Evolutionary conservation across 176 grass and related monocot species (phyloP).

Genomic region (Carex littledalei): DNA sequence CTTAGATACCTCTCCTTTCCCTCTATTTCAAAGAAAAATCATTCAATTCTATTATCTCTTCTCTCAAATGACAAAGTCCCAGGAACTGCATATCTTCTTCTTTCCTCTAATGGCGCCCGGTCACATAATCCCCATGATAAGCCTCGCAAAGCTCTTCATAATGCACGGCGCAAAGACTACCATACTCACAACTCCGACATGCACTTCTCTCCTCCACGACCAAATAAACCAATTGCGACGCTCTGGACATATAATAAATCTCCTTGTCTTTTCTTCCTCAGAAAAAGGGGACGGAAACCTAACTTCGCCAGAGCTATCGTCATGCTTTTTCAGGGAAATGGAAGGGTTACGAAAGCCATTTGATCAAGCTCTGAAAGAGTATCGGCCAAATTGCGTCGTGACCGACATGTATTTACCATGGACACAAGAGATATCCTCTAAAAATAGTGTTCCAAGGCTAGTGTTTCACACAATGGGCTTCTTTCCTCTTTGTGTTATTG

Average conservation of each 20-base stretch:
- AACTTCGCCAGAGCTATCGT: not conserved
- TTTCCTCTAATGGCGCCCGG: constrained; percentile 33
- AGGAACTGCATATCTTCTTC: constrained; percentile 26
- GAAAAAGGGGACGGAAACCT: not conserved
- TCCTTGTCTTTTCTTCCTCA: not conserved
- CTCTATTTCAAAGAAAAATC: not conserved
- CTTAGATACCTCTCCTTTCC: not conserved
- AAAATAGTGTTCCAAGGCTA: constrained; percentile 11
- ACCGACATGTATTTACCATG: constrained; percentile 32
- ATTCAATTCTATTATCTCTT: not conserved
- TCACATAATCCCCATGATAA: constrained; percentile 29
- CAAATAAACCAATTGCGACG: not conserved
- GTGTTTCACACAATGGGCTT: constrained; percentile 32
- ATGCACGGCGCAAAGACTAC: not conserved
- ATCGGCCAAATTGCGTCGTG: constrained; percentile 22
- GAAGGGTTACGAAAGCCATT: not conserved
- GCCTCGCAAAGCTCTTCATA: constrained; percentile 22
- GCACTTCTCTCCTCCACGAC: not conserved
- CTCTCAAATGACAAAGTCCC: not conserved
- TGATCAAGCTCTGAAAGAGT: not conserved
- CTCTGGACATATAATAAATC: not conserved
- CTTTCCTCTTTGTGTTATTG: constrained; percentile 27
- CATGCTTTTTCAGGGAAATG: not conserved
- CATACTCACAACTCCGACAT: not conserved
- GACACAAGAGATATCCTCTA: not conserved